Percentiles rank a stretch among this genome's conserved stretches.
Evolutionary conservation across 2,329 filamentous ascomycete species (phyloP).

Genomic region (Fusarium brevicatenulatum): DNA sequence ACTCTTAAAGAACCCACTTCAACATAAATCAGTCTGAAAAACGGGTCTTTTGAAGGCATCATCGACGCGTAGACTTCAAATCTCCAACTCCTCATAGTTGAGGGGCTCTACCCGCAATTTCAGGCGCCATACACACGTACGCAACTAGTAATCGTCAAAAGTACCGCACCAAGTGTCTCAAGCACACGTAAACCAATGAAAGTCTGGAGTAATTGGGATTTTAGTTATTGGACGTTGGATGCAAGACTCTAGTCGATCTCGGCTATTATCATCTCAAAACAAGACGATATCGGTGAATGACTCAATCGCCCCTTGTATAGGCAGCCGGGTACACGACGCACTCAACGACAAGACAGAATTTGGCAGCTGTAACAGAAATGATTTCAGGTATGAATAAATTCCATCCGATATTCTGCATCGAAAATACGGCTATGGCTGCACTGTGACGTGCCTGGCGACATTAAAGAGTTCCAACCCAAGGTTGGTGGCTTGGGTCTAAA

Average conservation of each 20-base stretch:
- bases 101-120: not conserved
- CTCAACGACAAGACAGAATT: too few species aligned
- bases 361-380: too few species aligned
- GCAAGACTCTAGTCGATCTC: accelerated
- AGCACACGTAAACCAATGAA: not conserved
- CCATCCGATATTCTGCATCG: too few species aligned
- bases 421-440: too few species aligned
- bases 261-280: not conserved
- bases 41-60: not conserved
- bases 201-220: accelerated
- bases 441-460: too few species aligned
- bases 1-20: accelerated
- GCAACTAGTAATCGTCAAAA: not conserved
- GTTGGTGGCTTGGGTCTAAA: too few species aligned
- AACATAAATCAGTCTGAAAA: not conserved
- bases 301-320: not conserved
- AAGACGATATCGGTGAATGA: not conserved
- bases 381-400: too few species aligned
- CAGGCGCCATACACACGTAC: not conserved
- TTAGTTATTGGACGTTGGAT: accelerated
- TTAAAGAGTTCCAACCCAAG: too few species aligned
- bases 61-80: not conserved
- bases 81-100: not conserved
- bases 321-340: not conserved
- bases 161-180: too few species aligned